These are phyloP conservation scores for Lavandula angustifolia DNA, from an alignment of 257 asterid genomes.

Conservation along the genomic window DNA sequence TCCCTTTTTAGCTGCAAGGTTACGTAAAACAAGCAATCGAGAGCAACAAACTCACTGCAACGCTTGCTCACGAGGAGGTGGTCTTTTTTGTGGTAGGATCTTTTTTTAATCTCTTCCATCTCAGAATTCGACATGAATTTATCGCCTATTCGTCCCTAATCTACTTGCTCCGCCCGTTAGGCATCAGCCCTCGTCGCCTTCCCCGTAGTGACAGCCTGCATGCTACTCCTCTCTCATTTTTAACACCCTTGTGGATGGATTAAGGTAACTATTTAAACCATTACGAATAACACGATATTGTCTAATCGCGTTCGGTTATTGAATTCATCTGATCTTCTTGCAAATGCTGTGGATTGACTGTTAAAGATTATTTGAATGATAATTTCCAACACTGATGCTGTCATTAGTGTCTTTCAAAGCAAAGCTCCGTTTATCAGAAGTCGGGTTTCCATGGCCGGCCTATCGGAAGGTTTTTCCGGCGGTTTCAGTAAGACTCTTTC, in stretches of 20 bases:
- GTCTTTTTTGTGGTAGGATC: slow-evolving; percentile 65
- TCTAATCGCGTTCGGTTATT: background rate
- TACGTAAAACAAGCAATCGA: slow-evolving; percentile 50
- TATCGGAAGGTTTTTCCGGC: background rate
- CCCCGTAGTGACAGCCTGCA: slow-evolving; percentile 57
- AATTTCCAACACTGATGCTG: background rate
- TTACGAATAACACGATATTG: background rate
- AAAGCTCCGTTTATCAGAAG: background rate
- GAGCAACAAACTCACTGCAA: slow-evolving; percentile 55
- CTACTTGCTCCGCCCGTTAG: slow-evolving; percentile 42
- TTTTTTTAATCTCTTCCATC: slow-evolving; percentile 19
- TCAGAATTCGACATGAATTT: background rate
- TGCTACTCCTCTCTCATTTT: slow-evolving; percentile 48
- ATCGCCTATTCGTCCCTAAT: slow-evolving; percentile 5
- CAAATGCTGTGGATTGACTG: too few species aligned
- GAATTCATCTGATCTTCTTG: too few species aligned
- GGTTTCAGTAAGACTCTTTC: slow-evolving; percentile 6
- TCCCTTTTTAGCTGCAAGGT: slow-evolving; percentile 80
- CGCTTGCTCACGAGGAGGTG: slow-evolving; percentile 75
- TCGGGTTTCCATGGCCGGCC: background rate
- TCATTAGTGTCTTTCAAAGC: background rate
- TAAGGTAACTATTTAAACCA: slow-evolving; percentile 24
- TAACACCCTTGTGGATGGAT: slow-evolving; percentile 21
- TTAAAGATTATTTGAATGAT: too few species aligned
- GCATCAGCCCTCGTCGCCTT: slow-evolving; percentile 68